Evolutionary conservation across 2,329 filamentous ascomycete species (phyloP).

Genomic region (Tothia fuscella): DNA sequence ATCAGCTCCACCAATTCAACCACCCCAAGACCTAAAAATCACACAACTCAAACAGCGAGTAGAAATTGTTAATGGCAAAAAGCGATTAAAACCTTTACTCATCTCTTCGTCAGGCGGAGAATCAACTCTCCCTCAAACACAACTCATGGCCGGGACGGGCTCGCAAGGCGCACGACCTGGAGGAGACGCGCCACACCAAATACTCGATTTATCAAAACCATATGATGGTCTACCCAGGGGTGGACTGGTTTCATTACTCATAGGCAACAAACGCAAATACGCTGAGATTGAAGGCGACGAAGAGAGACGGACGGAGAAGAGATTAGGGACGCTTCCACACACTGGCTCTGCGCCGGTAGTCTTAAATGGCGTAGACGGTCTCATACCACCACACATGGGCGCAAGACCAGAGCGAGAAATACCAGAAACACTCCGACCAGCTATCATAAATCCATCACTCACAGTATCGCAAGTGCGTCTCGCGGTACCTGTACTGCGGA

Average conservation of each 20-base stretch:
- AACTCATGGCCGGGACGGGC: constrained; percentile 66
- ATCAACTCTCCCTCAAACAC: constrained; percentile 79
- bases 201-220: constrained; percentile 83
- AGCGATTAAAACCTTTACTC: constrained; percentile 81
- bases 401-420: constrained; percentile 48
- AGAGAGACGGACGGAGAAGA: constrained; percentile 49
- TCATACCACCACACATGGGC: constrained; percentile 58
- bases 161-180: constrained; percentile 40
- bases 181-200: constrained; percentile 64
- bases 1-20: constrained; percentile 19
- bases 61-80: constrained; percentile 91
- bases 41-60: constrained; percentile 78
- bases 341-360: constrained; percentile 64
- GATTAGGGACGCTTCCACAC: constrained; percentile 45
- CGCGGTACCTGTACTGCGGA: constrained; percentile 76
- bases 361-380: constrained; percentile 62
- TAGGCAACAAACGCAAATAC: constrained; percentile 88
- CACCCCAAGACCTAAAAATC: constrained; percentile 42
- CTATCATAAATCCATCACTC: constrained; percentile 71
- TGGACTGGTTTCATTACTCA: constrained; percentile 69
- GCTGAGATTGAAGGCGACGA: constrained; percentile 64
- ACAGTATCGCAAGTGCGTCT: constrained; percentile 73
- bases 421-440: constrained; percentile 77
- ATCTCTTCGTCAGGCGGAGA: constrained; percentile 74
- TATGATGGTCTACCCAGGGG: constrained; percentile 88